Conservation (phyloP, 345 rosid genomes). For the Bruguiera sexangula region DNA sequence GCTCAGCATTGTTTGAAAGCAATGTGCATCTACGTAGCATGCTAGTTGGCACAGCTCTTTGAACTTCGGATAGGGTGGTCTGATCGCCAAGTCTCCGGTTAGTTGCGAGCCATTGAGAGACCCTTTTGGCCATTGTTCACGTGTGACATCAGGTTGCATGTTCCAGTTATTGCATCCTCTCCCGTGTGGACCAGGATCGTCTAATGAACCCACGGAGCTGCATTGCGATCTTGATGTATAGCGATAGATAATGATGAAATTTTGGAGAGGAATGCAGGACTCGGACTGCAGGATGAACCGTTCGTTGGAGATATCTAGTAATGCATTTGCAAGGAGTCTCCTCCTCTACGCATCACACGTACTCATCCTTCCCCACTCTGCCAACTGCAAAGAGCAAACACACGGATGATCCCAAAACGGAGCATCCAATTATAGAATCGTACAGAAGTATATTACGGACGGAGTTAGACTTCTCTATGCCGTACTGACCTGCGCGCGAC, state of each 20-base stretch:
- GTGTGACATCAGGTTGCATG: conserved; percentile 67
- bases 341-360: conserved; percentile 95
- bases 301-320: conserved; percentile 82
- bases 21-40: conserved; percentile 90
- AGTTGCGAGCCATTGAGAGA: conserved; percentile 94
- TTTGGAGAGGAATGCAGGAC: conserved; percentile 81
- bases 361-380: conserved; percentile 90
- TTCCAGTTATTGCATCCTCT: conserved; percentile 64
- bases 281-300: conserved; percentile 88
- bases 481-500: too few species aligned
- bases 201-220: conserved; percentile 80
- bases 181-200: conserved; percentile 72
- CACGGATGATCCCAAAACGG: neutral
- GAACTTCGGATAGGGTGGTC: conserved; percentile 62
- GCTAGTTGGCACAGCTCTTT: conserved; percentile 60
- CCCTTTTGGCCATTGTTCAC: conserved; percentile 89
- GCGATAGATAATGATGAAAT: conserved; percentile 54
- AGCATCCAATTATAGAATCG: neutral
- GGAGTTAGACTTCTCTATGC: too few species aligned
- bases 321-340: conserved; percentile 80
- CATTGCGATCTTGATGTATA: conserved; percentile 57
- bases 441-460: neutral
- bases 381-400: conserved; percentile 40
- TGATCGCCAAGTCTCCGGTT: conserved; percentile 65
- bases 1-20: conserved; percentile 83